Conservation (phyloP, 768 basidiomycete genomes). For the Amanita molliuscula region DNA sequence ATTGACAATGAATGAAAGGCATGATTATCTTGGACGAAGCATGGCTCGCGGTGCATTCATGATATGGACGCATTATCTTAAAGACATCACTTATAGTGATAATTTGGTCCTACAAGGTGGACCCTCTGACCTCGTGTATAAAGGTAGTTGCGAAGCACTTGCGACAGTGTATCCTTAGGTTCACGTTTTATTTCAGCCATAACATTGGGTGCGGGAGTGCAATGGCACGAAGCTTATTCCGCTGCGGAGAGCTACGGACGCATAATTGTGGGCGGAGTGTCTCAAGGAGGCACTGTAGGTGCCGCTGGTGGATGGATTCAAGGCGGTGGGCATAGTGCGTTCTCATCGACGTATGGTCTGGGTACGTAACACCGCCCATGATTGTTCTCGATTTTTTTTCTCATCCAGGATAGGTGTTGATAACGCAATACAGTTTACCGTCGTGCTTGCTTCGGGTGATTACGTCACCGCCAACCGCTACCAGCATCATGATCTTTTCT, state of each 20-base stretch:
- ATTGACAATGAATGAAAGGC: conserved; percentile 14
- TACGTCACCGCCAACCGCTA: conserved; percentile 27
- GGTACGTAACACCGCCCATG: neutral
- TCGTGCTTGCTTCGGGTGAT: conserved; percentile 32
- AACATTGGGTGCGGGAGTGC: conserved; percentile 31
- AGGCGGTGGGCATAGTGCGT: conserved; percentile 25
- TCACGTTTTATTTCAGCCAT: conserved; percentile 14
- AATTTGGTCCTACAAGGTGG: conserved; percentile 23
- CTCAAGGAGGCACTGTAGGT: conserved; percentile 29
- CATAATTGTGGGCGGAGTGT: conserved; percentile 35
- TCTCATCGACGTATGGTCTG: neutral
- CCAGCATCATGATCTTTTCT: conserved; percentile 37
- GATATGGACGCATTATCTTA: conserved; percentile 29
- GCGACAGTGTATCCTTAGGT: neutral
- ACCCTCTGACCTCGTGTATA: conserved; percentile 2
- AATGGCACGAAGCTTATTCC: conserved; percentile 33
- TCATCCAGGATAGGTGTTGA: conserved; percentile 26
- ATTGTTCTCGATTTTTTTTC: neutral
- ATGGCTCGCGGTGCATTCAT: conserved; percentile 28
- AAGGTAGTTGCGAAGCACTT: neutral
- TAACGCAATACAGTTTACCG: conserved; percentile 32
- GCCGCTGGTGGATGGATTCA: conserved; percentile 37
- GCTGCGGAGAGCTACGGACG: conserved; percentile 27
- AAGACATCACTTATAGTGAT: conserved; percentile 21
- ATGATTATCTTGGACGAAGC: conserved; percentile 35